These are phyloP conservation scores for Venustampulla echinocandica DNA, from an alignment of 495 filamentous ascomycete genomes.

Conservation along the genomic window DNA sequence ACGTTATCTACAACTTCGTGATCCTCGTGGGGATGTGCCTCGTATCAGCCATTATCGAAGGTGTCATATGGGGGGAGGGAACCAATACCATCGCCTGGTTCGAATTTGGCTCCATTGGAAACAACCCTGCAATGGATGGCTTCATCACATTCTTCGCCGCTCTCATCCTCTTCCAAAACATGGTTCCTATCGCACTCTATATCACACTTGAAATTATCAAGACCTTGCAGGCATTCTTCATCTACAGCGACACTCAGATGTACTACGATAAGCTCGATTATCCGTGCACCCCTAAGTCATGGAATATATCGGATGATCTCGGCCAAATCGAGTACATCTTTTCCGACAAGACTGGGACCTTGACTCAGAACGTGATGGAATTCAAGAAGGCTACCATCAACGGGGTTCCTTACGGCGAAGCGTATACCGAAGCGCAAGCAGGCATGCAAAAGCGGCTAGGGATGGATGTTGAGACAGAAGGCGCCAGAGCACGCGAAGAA, in stretches of 20 bases:
- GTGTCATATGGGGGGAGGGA: conserved; percentile 65
- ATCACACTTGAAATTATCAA: conserved; percentile 96
- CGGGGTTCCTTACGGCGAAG: conserved; percentile 89
- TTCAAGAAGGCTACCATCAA: conserved; percentile 98
- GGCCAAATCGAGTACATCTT: conserved; percentile 99
- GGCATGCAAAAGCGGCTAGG: conserved; percentile 91
- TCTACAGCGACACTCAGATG: conserved; percentile 91
- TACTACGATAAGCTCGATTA: conserved; percentile 92
- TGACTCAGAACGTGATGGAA: conserved; percentile 99
- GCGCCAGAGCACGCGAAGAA: conserved; percentile 59
- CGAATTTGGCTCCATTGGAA: conserved; percentile 79
- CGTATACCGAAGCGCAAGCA: conserved; percentile 91
- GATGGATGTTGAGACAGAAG: conserved; percentile 73
- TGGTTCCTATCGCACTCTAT: conserved; percentile 96
- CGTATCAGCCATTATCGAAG: conserved; percentile 74
- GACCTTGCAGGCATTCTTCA: conserved; percentile 90
- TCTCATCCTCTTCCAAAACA: conserved; percentile 92
- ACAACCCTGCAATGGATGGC: conserved; percentile 67
- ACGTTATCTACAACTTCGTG: conserved; percentile 94
- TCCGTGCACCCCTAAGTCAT: conserved; percentile 92
- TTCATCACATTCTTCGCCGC: conserved; percentile 95
- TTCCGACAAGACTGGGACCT: conserved; percentile 96
- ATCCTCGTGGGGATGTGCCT: conserved; percentile 89
- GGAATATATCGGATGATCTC: conserved; percentile 98
- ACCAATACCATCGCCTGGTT: conserved; percentile 74